A percentile compares a stretch with the other conserved stretches of the same genome.
Evolutionary conservation across 805 yeast species (phyloP).

Genomic region (Lipomyces yamadae): DNA sequence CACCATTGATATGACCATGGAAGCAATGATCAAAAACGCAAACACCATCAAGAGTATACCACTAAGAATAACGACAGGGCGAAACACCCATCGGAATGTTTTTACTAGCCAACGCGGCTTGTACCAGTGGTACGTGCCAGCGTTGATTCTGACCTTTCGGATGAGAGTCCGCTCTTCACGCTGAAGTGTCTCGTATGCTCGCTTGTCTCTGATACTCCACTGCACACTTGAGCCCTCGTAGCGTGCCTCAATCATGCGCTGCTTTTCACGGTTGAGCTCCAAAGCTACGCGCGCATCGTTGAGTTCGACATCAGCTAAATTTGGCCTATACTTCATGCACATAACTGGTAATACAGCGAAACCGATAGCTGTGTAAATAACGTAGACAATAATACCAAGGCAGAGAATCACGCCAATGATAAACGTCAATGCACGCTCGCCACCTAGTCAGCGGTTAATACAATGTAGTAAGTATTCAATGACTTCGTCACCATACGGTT

Average conservation of each 20-base stretch:
- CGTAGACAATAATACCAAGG: constrained; percentile 35
- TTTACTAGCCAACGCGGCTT: constrained; percentile 34
- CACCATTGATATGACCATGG: constrained; percentile 35
- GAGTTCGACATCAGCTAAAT: constrained; percentile 27
- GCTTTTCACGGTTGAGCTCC: constrained; percentile 39
- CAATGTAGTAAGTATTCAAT: not conserved
- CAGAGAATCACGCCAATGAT: constrained; percentile 36
- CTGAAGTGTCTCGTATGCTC: constrained; percentile 38
- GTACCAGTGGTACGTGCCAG: constrained; percentile 27
- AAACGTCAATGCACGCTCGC: constrained; percentile 36
- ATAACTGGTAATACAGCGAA: constrained; percentile 36
- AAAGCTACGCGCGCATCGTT: constrained; percentile 36
- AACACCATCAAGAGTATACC: constrained; percentile 30
- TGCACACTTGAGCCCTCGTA: constrained; percentile 35
- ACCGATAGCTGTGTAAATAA: constrained; percentile 37
- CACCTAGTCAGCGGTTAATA: constrained; percentile 17
- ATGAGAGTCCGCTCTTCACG: constrained; percentile 40
- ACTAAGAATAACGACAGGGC: constrained; percentile 29
- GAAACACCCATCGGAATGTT: constrained; percentile 20
- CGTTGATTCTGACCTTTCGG: constrained; percentile 35
- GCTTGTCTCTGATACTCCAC: constrained; percentile 40
- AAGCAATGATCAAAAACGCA: constrained; percentile 33
- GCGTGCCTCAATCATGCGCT: constrained; percentile 40
- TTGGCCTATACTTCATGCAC: constrained; percentile 33
- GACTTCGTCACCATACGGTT: constrained; percentile 23